These are phyloP conservation scores for Lentinula guzmanii DNA, from an alignment of 768 basidiomycete genomes.

Conservation along the genomic window DNA sequence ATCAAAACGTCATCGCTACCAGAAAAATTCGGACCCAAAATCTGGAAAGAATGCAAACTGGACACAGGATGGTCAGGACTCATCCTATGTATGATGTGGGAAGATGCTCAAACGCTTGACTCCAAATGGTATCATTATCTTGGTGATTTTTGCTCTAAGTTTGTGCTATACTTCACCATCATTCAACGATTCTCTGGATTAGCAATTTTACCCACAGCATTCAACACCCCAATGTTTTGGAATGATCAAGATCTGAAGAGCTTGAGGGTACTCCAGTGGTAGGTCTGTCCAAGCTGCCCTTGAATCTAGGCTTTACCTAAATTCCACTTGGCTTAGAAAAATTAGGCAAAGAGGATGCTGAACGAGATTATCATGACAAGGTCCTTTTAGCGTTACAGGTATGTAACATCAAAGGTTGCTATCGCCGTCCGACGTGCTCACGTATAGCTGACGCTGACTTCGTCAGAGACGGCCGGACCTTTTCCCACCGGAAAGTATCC, in stretches of 20 bases:
- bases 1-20: constrained; percentile 70
- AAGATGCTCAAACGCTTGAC: constrained; percentile 53
- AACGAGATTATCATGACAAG: constrained; percentile 60
- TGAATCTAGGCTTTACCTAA: neutral
- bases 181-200: neutral
- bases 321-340: constrained; percentile 48
- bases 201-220: constrained; percentile 65
- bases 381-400: constrained; percentile 72
- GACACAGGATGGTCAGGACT: constrained; percentile 79
- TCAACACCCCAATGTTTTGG: constrained; percentile 98
- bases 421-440: neutral
- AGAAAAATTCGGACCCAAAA: constrained; percentile 45
- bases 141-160: constrained; percentile 31
- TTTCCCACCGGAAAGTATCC: constrained; percentile 49
- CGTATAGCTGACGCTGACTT: neutral
- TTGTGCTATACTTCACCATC: neutral
- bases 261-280: constrained; percentile 83
- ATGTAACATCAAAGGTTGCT: constrained; percentile 12
- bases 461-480: constrained; percentile 62
- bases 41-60: constrained; percentile 59
- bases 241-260: constrained; percentile 60
- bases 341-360: constrained; percentile 80
- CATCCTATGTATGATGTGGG: constrained; percentile 97
- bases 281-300: constrained; percentile 42
- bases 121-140: constrained; percentile 75